Conservation (phyloP, 2,329 filamentous ascomycete genomes). For the Coniochaeta sp. region DNA sequence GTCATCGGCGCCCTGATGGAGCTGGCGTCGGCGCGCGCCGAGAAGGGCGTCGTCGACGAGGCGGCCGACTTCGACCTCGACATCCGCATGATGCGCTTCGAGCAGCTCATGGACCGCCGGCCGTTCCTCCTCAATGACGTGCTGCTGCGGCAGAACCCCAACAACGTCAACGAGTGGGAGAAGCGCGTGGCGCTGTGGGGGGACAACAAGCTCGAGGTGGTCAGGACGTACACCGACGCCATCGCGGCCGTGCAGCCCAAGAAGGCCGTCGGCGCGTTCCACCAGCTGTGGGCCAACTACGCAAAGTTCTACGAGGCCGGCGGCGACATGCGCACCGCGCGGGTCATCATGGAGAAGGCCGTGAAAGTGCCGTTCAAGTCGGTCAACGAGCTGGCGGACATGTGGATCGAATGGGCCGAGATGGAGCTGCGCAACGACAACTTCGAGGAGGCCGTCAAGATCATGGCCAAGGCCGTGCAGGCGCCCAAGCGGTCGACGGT, state of each 20-base stretch:
- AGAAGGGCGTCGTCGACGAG: slow-evolving; percentile 69
- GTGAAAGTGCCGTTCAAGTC: slow-evolving; percentile 98
- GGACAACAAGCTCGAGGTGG: slow-evolving; percentile 82
- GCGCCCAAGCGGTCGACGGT: slow-evolving; percentile 96
- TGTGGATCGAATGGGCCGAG: slow-evolving; percentile 99
- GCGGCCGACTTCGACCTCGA: slow-evolving; percentile 91
- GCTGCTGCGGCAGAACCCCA: slow-evolving; percentile 86
- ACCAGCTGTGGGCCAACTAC: slow-evolving; percentile 93
- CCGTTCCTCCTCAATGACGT: slow-evolving; percentile 97
- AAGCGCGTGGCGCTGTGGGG: slow-evolving; percentile 95
- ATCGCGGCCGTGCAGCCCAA: slow-evolving; percentile 91
- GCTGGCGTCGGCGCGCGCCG: slow-evolving; percentile 69
- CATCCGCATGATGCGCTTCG: slow-evolving; percentile 95
- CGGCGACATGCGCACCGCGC: slow-evolving; percentile 74
- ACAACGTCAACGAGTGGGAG: slow-evolving; percentile 95
- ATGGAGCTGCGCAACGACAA: slow-evolving; percentile 96
- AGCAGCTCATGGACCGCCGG: slow-evolving; percentile 93
- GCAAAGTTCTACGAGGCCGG: slow-evolving; percentile 94
- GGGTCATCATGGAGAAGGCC: slow-evolving; percentile 94
- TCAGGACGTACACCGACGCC: slow-evolving; percentile 89
- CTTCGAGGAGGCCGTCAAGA: slow-evolving; percentile 86
- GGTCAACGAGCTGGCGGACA: slow-evolving; percentile 92
- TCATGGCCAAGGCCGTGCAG: slow-evolving; percentile 96
- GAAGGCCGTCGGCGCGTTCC: slow-evolving; percentile 87
- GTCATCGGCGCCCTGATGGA: slow-evolving; percentile 91